These are phyloP conservation scores for Bathelium albidoporum DNA, from an alignment of 495 filamentous ascomycete species.

Conservation along the genomic window DNA sequence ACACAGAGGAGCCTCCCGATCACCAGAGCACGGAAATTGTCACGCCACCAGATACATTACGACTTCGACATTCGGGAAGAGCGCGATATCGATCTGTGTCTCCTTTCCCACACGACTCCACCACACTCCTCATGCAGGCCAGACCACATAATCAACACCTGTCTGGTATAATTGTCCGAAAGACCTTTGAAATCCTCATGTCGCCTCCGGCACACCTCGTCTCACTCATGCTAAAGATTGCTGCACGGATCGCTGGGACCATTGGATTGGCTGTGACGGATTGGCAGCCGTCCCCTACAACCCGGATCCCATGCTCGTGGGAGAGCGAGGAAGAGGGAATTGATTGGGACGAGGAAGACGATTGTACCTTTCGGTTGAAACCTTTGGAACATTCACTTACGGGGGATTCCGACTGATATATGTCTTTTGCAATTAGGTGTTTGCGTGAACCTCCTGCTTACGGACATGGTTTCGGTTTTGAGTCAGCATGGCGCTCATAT, in stretches of 20 bases:
- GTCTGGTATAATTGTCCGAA: not conserved
- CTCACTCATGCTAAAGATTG: not conserved
- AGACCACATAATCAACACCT: not conserved
- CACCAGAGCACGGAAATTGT: not conserved
- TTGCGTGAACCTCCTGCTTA: not conserved
- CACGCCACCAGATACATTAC: not conserved
- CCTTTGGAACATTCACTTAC: not conserved
- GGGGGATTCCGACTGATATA: not conserved
- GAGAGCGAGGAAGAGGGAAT: constrained; percentile 1
- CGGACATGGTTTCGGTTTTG: not conserved
- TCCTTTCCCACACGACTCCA: not conserved
- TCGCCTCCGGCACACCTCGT: not conserved
- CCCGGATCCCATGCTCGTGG: not conserved
- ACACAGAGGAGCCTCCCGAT: not conserved
- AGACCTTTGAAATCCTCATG: not conserved
- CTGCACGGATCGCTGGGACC: not conserved
- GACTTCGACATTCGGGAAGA: not conserved
- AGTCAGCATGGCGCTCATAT: not conserved
- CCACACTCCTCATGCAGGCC: not conserved
- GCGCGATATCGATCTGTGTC: constrained; percentile 3
- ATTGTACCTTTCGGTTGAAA: not conserved
- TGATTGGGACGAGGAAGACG: constrained; percentile 1
- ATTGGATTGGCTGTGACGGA: not conserved
- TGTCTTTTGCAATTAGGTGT: not conserved
- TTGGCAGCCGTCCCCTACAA: not conserved